A percentile compares a stretch with the other conserved stretches of the same genome.
Evolutionary conservation across 1,284 basidiomycete species (phyloP).

Genomic region (Ceratobasidium sp.): DNA sequence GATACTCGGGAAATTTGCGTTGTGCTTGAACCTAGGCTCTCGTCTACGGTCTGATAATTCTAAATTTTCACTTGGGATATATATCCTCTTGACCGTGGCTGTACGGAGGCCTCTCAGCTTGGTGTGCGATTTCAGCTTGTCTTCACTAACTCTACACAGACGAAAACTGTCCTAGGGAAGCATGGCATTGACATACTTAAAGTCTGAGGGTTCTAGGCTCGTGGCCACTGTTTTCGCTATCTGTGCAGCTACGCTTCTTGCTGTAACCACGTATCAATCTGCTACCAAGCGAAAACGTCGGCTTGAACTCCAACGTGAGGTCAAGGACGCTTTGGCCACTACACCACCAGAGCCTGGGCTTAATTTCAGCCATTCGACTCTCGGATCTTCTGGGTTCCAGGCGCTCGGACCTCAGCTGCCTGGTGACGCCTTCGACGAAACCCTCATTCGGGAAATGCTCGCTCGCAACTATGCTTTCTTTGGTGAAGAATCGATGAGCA

Average conservation of each 20-base stretch:
- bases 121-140: not conserved
- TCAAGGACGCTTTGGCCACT: slow-evolving; percentile 54
- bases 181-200: slow-evolving; percentile 29
- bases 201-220: slow-evolving; percentile 59
- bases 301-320: slow-evolving; percentile 68
- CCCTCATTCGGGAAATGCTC: slow-evolving; percentile 85
- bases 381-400: not conserved
- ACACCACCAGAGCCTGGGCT: slow-evolving; percentile 34
- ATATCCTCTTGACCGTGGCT: too few species aligned
- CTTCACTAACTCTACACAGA: too few species aligned
- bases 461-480: slow-evolving; percentile 96
- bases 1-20: not conserved
- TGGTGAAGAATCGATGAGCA: slow-evolving; percentile 89
- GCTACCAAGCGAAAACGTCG: slow-evolving; percentile 66
- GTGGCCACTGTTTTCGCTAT: slow-evolving; percentile 72
- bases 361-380: not conserved
- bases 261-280: slow-evolving; percentile 69
- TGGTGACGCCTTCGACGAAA: slow-evolving; percentile 71
- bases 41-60: not conserved
- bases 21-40: not conserved
- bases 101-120: too few species aligned
- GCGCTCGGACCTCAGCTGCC: not conserved
- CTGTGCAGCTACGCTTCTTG: slow-evolving; percentile 69
- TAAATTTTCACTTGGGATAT: too few species aligned
- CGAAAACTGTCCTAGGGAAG: not conserved